phyloP scores from a whole-genome alignment of 2,329 filamentous ascomycete genomes.

The Domatiomyces globalis region DNA sequence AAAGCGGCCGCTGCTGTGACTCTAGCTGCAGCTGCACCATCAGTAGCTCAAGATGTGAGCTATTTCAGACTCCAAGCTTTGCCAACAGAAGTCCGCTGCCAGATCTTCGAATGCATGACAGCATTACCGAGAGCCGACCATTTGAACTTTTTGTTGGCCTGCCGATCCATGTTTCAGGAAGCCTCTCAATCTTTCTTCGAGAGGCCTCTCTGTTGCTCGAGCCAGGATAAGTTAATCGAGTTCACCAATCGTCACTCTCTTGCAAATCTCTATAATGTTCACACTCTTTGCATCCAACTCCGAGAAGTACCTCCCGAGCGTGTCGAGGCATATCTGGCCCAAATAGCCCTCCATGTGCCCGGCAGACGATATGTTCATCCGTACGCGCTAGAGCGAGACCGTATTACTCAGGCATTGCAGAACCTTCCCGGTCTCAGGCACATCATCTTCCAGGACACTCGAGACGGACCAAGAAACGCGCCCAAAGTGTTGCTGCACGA shows the following conservation, averaged over 20 bases:
- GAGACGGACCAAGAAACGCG: background rate
- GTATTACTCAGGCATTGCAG: background rate
- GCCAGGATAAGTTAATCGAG: conserved; percentile 5
- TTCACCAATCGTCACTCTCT: conserved; percentile 1
- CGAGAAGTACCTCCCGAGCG: background rate
- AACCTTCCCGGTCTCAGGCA: background rate
- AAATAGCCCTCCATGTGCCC: background rate
- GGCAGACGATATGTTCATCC: background rate
- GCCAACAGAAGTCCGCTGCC: conserved; percentile 8
- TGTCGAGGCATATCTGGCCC: background rate
- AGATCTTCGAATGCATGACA: conserved; percentile 10
- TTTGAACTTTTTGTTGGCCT: conserved; percentile 6
- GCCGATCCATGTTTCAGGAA: conserved; percentile 8
- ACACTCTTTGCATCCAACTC: background rate
- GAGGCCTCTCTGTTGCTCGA: conserved; percentile 4
- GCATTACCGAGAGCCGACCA: conserved; percentile 2
- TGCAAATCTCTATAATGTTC: background rate
- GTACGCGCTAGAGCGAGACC: background rate
- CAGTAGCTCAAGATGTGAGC: background rate
- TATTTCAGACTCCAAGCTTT: conserved; percentile 3
- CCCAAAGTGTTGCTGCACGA: background rate
- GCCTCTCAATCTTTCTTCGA: conserved; percentile 9
- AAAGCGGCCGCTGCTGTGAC: background rate
- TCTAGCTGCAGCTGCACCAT: background rate
- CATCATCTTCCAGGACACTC: background rate